phyloP scores from a whole-genome alignment of 225 moss, liverwort and hornwort species.

The Sphagnum tenellum region DNA sequence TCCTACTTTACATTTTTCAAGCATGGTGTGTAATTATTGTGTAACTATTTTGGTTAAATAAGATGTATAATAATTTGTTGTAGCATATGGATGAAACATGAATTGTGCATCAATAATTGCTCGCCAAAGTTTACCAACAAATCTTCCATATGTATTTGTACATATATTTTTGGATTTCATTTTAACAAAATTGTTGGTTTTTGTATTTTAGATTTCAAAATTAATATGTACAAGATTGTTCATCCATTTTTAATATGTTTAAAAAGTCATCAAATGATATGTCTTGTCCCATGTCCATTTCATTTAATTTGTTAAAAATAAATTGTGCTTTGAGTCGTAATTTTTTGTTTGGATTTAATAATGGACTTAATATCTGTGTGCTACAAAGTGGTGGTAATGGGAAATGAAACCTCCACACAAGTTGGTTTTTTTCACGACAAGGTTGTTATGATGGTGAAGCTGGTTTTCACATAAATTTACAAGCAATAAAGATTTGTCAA shows the following conservation, averaged over 20 bases:
- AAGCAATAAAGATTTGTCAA: not conserved
- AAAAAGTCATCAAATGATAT: not conserved
- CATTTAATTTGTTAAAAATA: not conserved
- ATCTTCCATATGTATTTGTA: not conserved
- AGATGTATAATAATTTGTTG: slow-evolving; percentile 1
- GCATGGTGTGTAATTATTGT: not conserved
- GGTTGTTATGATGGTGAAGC: not conserved
- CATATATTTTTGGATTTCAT: not conserved
- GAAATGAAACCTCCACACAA: not conserved
- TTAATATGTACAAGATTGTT: not conserved
- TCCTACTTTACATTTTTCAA: not conserved
- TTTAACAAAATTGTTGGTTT: too few species aligned
- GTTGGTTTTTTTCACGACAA: not conserved
- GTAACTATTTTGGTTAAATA: slow-evolving; percentile 5
- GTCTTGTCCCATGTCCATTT: not conserved
- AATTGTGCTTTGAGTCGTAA: not conserved
- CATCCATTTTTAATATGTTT: not conserved
- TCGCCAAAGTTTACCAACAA: not conserved
- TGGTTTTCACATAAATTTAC: not conserved
- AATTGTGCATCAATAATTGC: slow-evolving; percentile 1
- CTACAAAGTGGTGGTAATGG: not conserved
- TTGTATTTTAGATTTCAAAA: too few species aligned
- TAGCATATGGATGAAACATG: not conserved
- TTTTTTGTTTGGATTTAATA: not conserved
- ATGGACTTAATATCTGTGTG: not conserved